Base-by-base conservation (phyloP, 2,329 filamentous ascomycete species). In the Bertia moriformis region DNA sequence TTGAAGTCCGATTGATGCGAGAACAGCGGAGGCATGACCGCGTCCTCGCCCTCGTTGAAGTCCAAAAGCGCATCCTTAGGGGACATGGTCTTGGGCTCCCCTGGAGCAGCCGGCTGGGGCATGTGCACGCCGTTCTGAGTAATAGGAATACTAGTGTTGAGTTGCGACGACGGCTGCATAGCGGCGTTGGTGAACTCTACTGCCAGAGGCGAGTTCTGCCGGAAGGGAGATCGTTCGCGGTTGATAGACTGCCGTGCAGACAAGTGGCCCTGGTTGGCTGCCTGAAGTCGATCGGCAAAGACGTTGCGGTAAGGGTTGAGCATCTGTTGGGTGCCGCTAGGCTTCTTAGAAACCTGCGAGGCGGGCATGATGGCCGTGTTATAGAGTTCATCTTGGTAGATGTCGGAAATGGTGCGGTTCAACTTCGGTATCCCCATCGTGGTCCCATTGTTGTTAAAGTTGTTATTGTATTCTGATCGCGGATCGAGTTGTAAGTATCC, bases 11-110 rank as follows among this genome's bases (percentile, higher is more conserved):
- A 55, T 32, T 73, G 65, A 40, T 71, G 65, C 2, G 72, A 66
- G 52, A 94, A 93, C 15, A 94, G 62, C 12, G 84, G 77, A 49
- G 82, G 75, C 42, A 75, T 75, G 3, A 71, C 61, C 37, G 81
- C 79, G 14, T 80, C 77, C 2, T 88, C 83, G 0, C 66, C 59
- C 29, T 91, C 85, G 44, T 80, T 73, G 53, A 88, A 94, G 43
- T 95, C 88, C 38, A 95, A 62, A 43, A 93, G 61, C 1, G 88
- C 84, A 51, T 96, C 89, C 60, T 93, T 93, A 18, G 89, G 91
- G 1, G 89, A 96, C 37, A 98, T 94, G 0, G 89, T 94, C 58
- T 85, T 84, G n/a, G 80, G 69, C 0, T 35, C 32, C 7, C 22
- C 22, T n/a, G n/a, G n/a, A 10, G 24, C n/a, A 10, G 10, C 10